Conservation (phyloP, 2,329 filamentous ascomycete species). For the Beauveria brongniartii region DNA sequence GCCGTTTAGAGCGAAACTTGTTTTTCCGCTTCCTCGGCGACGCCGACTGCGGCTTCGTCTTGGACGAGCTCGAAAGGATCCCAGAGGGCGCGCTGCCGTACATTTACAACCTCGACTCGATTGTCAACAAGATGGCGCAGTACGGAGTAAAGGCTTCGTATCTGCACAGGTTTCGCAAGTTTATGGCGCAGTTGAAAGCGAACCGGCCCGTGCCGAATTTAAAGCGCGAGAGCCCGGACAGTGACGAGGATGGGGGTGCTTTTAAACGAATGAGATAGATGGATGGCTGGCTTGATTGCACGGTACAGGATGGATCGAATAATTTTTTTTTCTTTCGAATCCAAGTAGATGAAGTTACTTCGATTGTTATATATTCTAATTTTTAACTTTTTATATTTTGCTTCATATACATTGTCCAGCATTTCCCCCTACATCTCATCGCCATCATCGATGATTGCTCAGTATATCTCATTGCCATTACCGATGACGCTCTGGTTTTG, state of each 20-base stretch:
- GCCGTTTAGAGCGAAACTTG: slow-evolving; percentile 33
- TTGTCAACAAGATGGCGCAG: slow-evolving; percentile 24
- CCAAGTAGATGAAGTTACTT: too few species aligned
- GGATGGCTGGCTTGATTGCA: neutral
- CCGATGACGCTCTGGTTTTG: too few species aligned
- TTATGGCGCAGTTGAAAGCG: slow-evolving; percentile 24
- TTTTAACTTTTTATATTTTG: too few species aligned
- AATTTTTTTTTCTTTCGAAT: too few species aligned
- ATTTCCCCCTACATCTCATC: neutral
- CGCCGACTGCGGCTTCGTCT: slow-evolving; percentile 34
- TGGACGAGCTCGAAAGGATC: slow-evolving; percentile 35
- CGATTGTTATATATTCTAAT: too few species aligned
- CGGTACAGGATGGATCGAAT: neutral
- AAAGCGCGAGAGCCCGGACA: slow-evolving; percentile 21
- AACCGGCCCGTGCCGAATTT: slow-evolving; percentile 20
- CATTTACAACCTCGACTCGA: slow-evolving; percentile 28
- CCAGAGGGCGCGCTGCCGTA: slow-evolving; percentile 37
- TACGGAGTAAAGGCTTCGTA: slow-evolving; percentile 28
- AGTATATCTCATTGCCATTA: too few species aligned
- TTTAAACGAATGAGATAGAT: slow-evolving; percentile 12
- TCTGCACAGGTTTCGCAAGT: slow-evolving; percentile 25
- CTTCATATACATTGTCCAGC: neutral
- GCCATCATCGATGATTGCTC: too few species aligned
- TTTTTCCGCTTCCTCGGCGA: slow-evolving; percentile 41
- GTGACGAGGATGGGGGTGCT: slow-evolving; percentile 19